phyloP scores from a whole-genome alignment of 1,284 basidiomycete species.

The Cryptococcus wingfieldii region DNA sequence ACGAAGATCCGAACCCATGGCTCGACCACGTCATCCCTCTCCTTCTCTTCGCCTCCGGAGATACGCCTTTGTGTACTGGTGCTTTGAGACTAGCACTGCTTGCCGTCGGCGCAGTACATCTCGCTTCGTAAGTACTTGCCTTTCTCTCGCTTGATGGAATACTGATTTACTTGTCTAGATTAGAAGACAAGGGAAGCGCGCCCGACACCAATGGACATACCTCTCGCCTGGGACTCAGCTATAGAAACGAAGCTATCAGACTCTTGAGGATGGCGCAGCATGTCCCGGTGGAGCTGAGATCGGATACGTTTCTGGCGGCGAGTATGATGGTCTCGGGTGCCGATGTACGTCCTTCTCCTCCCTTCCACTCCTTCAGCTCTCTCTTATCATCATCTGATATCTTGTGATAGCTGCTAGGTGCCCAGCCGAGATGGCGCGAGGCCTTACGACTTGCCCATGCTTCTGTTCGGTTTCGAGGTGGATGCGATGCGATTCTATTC shows the following conservation, averaged over 20 bases:
- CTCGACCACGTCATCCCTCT: constrained; percentile 35
- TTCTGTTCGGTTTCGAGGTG: constrained; percentile 28
- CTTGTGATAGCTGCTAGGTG: constrained; percentile 26
- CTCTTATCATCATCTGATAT: neutral
- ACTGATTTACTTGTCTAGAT: constrained; percentile 1
- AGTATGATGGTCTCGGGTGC: constrained; percentile 24
- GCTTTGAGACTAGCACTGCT: constrained; percentile 36
- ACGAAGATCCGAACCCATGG: constrained; percentile 42
- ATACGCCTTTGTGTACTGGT: constrained; percentile 22
- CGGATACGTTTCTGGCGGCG: constrained; percentile 33
- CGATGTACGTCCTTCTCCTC: constrained; percentile 20
- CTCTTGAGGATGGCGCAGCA: constrained; percentile 26
- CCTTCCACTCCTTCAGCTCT: neutral
- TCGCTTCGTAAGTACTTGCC: constrained; percentile 18
- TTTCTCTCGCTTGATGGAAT: neutral
- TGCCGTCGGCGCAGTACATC: constrained; percentile 33
- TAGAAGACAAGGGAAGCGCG: constrained; percentile 11
- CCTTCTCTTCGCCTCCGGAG: constrained; percentile 32
- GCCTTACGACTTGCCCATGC: constrained; percentile 23
- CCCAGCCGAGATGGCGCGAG: constrained; percentile 33
- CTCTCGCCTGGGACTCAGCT: constrained; percentile 18
- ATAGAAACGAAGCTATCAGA: constrained; percentile 22
- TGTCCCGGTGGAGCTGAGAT: constrained; percentile 21
- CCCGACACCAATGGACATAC: constrained; percentile 10
- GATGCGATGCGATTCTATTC: constrained; percentile 28